A percentile compares a stretch with the other conserved stretches of the same genome.
These are phyloP conservation scores for Herpotrichia juniperi DNA, from an alignment of 2,329 filamentous ascomycete genomes.

Conservation along the genomic window DNA sequence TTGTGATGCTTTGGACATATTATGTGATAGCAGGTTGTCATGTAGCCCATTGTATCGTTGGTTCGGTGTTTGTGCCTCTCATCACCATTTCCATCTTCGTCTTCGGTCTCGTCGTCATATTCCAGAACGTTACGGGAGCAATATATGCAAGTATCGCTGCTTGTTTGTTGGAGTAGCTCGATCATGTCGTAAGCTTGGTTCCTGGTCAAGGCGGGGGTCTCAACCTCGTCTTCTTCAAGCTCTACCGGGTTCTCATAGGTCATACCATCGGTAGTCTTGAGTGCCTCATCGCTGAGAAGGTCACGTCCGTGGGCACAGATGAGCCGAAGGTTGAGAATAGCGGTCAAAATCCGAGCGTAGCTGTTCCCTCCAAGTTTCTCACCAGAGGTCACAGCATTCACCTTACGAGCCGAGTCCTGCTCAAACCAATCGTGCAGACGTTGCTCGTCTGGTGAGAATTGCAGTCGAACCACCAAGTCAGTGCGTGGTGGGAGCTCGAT, in stretches of 20 bases:
- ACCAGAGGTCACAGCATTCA: constrained; percentile 72
- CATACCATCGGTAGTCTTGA: constrained; percentile 79
- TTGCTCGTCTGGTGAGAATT: constrained; percentile 77
- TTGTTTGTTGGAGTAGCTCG: constrained; percentile 80
- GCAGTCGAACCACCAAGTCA: constrained; percentile 74
- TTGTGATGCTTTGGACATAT: constrained; percentile 78
- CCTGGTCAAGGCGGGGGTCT: constrained; percentile 64
- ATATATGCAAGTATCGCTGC: constrained; percentile 72
- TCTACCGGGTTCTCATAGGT: constrained; percentile 88
- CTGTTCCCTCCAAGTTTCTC: constrained; percentile 78
- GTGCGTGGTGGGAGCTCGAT: constrained; percentile 78
- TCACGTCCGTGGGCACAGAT: constrained; percentile 96
- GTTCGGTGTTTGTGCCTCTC: constrained; percentile 6
- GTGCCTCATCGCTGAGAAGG: constrained; percentile 81
- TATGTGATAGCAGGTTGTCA: constrained; percentile 88
- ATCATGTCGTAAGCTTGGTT: constrained; percentile 86
- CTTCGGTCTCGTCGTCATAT: constrained; percentile 60
- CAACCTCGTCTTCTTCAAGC: constrained; percentile 75
- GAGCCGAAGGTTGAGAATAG: constrained; percentile 85
- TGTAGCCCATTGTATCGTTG: constrained; percentile 72
- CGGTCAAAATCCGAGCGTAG: constrained; percentile 93
- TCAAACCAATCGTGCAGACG: constrained; percentile 85
- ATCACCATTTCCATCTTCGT: constrained; percentile 48
- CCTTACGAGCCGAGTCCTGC: constrained; percentile 77
- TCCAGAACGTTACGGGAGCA: constrained; percentile 62